Evolutionary conservation across 192 early-diverging fungal species (phyloP).

Genomic region (Linnemannia hyalina): DNA sequence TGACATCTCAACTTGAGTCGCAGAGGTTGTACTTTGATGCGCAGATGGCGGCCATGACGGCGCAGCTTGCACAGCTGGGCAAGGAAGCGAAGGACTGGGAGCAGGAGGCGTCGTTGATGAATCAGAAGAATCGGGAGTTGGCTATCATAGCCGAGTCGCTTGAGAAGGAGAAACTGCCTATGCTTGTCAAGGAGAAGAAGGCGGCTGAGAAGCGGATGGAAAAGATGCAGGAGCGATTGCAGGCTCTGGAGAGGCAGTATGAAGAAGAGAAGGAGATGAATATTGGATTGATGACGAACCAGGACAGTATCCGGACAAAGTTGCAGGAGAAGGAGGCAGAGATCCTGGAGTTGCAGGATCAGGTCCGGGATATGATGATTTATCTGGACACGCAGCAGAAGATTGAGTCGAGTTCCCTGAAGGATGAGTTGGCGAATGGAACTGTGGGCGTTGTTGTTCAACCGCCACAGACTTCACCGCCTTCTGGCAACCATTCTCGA

Average conservation of each 20-base stretch:
- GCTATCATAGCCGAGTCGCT: slow-evolving; percentile 35
- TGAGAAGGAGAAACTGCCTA: slow-evolving; percentile 55
- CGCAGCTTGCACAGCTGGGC: slow-evolving; percentile 67
- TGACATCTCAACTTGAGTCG: slow-evolving; percentile 89
- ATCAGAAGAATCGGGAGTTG: slow-evolving; percentile 43
- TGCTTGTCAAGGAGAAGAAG: slow-evolving; percentile 59
- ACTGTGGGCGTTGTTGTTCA: slow-evolving; percentile 29
- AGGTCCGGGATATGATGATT: slow-evolving; percentile 93
- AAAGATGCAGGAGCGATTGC: slow-evolving; percentile 67
- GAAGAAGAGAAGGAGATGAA: slow-evolving; percentile 82
- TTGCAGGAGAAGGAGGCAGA: slow-evolving; percentile 70
- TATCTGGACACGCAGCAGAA: slow-evolving; percentile 84
- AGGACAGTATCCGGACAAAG: slow-evolving; percentile 66
- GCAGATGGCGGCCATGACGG: slow-evolving; percentile 65
- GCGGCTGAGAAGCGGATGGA: slow-evolving; percentile 70
- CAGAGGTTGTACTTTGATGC: slow-evolving; percentile 90
- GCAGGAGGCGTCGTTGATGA: slow-evolving; percentile 47
- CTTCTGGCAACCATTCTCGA: slow-evolving; percentile 20
- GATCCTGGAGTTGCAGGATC: slow-evolving; percentile 82
- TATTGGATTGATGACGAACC: slow-evolving; percentile 67
- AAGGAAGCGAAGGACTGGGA: slow-evolving; percentile 49
- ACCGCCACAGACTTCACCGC: slow-evolving; percentile 6
- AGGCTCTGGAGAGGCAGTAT: slow-evolving; percentile 68
- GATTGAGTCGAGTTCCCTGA: slow-evolving; percentile 62
- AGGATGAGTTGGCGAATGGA: slow-evolving; percentile 57